Evolutionary conservation across 768 basidiomycete species (phyloP), one percentile per base, ranked within the genome.

Genomic region (Rhizopogon sp.): DNA sequence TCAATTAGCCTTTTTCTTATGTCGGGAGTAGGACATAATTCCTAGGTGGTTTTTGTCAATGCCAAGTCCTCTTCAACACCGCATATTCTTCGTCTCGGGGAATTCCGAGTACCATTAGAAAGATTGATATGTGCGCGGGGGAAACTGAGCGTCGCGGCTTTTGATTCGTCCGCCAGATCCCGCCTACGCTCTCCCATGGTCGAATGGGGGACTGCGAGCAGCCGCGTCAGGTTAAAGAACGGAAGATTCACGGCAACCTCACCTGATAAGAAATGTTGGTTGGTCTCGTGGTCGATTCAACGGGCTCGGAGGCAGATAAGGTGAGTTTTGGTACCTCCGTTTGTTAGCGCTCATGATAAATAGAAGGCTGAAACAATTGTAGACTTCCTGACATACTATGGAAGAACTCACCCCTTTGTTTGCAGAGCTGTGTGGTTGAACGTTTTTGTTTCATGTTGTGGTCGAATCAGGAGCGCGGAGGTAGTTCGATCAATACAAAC

Each of bases 401-500:
- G 25, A 25, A 25, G 25, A 25, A 25, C 25, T 25, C 25, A 25
- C 25, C 3, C 25, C 25, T 25, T 25, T 25, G 4, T 25, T 4
- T 25, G 25, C 25, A 25, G 25, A 25, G 5, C 25, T 25, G 25
- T 25, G 25, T 25, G 25, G 25, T 25, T 25, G 25, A 25, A 25
- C 25, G 25, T 25, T 25, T 25, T 25, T 25, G 25, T 25, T 25
- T 25, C 25, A 31, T 31, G 29, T 2, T 33, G 31, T 33, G 31
- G 31, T 8, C 3, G 25, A 25, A 25, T 25, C 25, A 25, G 25
- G 25, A 25, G 25, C 25, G 60, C 56, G 66, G 56, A 51, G 50
- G 56, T 53, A 54, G 50, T 47, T 42, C 55, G 63, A 67, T 68
- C 58, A 47, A 41, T 39, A n/a, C 17, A 35, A 47, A 22, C 37